Evolutionary conservation across 2,329 filamentous ascomycete genomes (phyloP), one percentile per base, ranked within the genome.

Genomic region (Chaetomiaceae sp.): DNA sequence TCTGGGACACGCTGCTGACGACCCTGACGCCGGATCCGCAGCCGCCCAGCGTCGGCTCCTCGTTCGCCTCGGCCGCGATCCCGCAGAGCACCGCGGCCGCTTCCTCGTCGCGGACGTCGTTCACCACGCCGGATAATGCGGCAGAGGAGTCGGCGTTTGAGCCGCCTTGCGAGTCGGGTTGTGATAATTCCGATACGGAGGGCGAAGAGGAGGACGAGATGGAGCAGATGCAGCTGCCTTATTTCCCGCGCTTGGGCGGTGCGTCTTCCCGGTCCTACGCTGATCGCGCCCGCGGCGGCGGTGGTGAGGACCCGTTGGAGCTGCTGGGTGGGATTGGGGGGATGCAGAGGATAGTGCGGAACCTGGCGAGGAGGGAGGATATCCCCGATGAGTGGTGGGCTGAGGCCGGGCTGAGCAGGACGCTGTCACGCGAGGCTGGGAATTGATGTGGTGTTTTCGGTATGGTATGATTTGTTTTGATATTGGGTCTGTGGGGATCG

Each of bases 341-440:
- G 42, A 86, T 91, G 79, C 85, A 88, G 61, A 77, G 78, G 47
- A 86, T 95, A 43, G 77, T 94, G 33, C 82, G 85, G 61, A 79
- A 82, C 39, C 76, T 95, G 51, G 82, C 85, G 31, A 78, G 81
- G 17, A 76, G 88, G 22, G 81, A 89, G 64, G 87, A 91, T 62
- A 86, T 94, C 50, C 87, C 88, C 0, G 88, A 94, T 57, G 84
- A 89, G 59, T 91, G 87, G 83, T 95, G 89, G 89, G 81, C 82
- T 54, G 79, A 82, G 63, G 84, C 79, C 54, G 86, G 86, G 38
- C 76, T 89, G 59, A 84, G 77, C 63, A 80, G 84, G 58, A 84
- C 76, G 14, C 69, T 82, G 51, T 69, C 72, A 17, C 72, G 68
- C 33, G 73, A 75, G 49, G 69, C 69, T 27, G 40, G 44, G 6